Percentiles rank a stretch among this genome's conserved stretches.
Evolutionary conservation across 345 rosid genomes (phyloP).

Genomic region (Triadica sebifera): DNA sequence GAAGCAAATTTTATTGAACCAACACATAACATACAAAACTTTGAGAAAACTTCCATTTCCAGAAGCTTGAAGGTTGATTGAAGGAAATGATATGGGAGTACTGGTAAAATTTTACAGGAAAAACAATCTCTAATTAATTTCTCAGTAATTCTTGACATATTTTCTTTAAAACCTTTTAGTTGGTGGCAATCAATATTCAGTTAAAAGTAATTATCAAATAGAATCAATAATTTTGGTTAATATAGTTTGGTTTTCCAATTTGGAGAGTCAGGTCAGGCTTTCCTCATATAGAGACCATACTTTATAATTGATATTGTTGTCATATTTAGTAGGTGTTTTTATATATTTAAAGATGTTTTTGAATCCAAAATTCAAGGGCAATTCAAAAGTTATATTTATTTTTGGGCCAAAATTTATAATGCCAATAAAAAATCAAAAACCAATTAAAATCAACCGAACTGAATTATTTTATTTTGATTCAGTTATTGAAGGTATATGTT

Average conservation of each 20-base stretch:
- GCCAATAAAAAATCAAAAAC: too few relatives aligned
- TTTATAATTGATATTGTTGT: too few relatives aligned
- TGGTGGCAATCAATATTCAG: neutral
- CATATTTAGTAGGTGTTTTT: too few relatives aligned
- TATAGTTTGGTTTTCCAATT: neutral
- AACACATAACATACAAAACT: conserved; percentile 92
- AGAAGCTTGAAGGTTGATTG: conserved; percentile 86
- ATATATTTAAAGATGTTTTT: too few relatives aligned
- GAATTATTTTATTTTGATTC: neutral
- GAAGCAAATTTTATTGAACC: conserved; percentile 96
- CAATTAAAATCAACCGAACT: neutral
- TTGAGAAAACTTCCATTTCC: conserved; percentile 94
- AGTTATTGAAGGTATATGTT: neutral
- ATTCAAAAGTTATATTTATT: too few relatives aligned
- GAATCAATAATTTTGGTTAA: neutral
- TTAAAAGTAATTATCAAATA: too few relatives aligned
- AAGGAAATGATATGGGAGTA: conserved; percentile 92
- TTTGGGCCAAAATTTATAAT: too few relatives aligned
- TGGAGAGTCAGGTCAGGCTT: neutral
- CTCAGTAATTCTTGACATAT: neutral
- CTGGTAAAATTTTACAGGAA: conserved; percentile 48
- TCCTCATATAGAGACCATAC: too few relatives aligned
- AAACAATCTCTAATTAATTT: neutral
- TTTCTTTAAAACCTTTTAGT: neutral
- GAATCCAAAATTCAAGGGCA: too few relatives aligned